phyloP scores from a whole-genome alignment of 2,329 filamentous ascomycete species.

The Scedosporium boydii region DNA sequence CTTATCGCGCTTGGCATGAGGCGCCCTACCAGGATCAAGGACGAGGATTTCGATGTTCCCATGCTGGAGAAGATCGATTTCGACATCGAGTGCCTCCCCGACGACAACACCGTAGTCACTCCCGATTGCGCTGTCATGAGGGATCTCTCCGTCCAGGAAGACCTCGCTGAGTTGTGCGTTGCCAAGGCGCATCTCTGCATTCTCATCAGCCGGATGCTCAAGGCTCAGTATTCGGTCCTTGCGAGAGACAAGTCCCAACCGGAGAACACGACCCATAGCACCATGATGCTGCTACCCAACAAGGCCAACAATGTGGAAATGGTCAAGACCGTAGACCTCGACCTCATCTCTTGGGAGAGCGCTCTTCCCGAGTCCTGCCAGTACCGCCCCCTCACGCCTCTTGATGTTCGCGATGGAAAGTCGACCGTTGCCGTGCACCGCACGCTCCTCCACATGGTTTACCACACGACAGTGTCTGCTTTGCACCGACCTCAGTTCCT shows the following conservation, averaged over 20 bases:
- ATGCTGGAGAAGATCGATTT: constrained; percentile 83
- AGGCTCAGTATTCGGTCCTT: constrained; percentile 84
- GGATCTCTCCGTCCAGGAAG: constrained; percentile 62
- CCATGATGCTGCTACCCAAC: constrained; percentile 87
- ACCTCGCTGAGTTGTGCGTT: constrained; percentile 82
- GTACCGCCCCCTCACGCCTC: constrained; percentile 47
- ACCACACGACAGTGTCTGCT: constrained; percentile 83
- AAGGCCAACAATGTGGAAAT: constrained; percentile 76
- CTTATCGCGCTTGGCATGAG: constrained; percentile 91
- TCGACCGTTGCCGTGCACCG: constrained; percentile 60
- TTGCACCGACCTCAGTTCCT: constrained; percentile 87
- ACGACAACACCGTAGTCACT: constrained; percentile 59
- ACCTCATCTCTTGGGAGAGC: constrained; percentile 68
- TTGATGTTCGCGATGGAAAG: constrained; percentile 50
- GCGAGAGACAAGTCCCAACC: constrained; percentile 74
- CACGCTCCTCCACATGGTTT: constrained; percentile 87
- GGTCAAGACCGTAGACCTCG: constrained; percentile 68
- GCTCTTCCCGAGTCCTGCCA: constrained; percentile 62
- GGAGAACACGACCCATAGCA: constrained; percentile 63
- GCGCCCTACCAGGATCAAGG: constrained; percentile 82
- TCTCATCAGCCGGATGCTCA: constrained; percentile 80
- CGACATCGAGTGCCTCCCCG: constrained; percentile 60
- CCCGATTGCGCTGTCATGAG: constrained; percentile 61
- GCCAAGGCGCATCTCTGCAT: constrained; percentile 84
- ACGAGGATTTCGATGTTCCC: constrained; percentile 86